Conservation (phyloP, 257 asterid species). For the Lycium barbarum region DNA sequence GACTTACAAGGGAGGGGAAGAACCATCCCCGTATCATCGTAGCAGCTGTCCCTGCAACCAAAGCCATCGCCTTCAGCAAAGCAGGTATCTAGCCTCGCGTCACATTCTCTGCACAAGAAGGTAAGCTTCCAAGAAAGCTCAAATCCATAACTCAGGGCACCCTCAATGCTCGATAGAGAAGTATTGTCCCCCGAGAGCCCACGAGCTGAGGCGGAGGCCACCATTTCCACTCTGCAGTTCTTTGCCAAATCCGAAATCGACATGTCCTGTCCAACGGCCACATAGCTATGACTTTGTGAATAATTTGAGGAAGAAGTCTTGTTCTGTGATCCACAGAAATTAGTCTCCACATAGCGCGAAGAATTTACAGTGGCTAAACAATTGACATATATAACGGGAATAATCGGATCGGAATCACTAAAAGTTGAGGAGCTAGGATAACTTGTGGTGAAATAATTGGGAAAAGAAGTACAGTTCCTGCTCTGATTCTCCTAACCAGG, state of each 20-base stretch:
- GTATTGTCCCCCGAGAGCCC: slow-evolving; percentile 32
- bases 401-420: neutral
- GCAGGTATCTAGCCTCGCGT: slow-evolving; percentile 26
- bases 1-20: slow-evolving; percentile 22
- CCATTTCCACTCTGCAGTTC: slow-evolving; percentile 51
- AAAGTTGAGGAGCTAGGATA: neutral
- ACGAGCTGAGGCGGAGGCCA: slow-evolving; percentile 5
- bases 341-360: slow-evolving; percentile 43
- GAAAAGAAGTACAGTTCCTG: slow-evolving; percentile 32
- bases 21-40: neutral
- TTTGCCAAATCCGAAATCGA: slow-evolving; percentile 45
- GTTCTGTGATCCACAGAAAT: slow-evolving; percentile 46
- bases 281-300: slow-evolving; percentile 40
- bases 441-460: neutral
- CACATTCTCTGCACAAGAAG: slow-evolving; percentile 37
- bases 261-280: slow-evolving; percentile 35
- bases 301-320: neutral
- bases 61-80: slow-evolving; percentile 18
- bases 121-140: slow-evolving; percentile 42
- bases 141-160: slow-evolving; percentile 50
- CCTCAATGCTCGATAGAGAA: slow-evolving; percentile 40
- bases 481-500: slow-evolving; percentile 27
- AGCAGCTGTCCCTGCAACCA: slow-evolving; percentile 29
- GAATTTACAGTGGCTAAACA: slow-evolving; percentile 43
- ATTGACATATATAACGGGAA: slow-evolving; percentile 39